phyloP scores from a whole-genome alignment of 768 basidiomycete species.

The Holtermannia corniformis region DNA sequence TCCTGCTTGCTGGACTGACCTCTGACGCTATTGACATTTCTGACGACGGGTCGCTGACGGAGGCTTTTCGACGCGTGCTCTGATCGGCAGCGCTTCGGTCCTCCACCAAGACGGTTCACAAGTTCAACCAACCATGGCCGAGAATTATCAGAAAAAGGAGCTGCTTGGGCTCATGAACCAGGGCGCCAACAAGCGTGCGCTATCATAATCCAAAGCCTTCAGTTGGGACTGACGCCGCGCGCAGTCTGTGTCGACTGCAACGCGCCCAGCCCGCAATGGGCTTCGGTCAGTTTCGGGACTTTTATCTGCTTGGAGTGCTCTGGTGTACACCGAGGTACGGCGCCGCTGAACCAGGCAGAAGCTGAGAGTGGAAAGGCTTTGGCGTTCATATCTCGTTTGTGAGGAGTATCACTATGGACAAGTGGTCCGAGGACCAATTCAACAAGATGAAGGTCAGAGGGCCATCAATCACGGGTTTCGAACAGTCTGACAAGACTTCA shows the following conservation, averaged over 20 bases:
- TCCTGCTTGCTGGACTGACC: too few species aligned
- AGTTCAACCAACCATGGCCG: slow-evolving; percentile 45
- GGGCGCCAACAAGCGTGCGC: slow-evolving; percentile 58
- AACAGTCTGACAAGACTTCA: slow-evolving; percentile 37
- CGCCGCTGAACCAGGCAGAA: background rate
- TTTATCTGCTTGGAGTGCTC: slow-evolving; percentile 73
- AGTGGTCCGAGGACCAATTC: slow-evolving; percentile 79
- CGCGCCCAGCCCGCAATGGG: slow-evolving; percentile 94
- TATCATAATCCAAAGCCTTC: background rate
- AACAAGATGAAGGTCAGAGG: slow-evolving; percentile 66
- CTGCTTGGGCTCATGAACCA: slow-evolving; percentile 66
- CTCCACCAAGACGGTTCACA: background rate
- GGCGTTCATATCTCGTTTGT: slow-evolving; percentile 88
- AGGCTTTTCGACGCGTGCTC: too few species aligned
- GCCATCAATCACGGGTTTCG: slow-evolving; percentile 3
- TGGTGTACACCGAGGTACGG: slow-evolving; percentile 44
- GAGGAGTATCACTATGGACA: slow-evolving; percentile 90
- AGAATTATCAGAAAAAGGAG: slow-evolving; percentile 57
- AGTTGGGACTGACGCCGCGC: slow-evolving; percentile 1
- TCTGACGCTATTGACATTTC: too few species aligned
- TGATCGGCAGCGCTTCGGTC: background rate
- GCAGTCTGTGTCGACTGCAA: slow-evolving; percentile 65
- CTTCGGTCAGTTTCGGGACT: slow-evolving; percentile 50
- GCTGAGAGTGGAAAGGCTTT: slow-evolving; percentile 49
- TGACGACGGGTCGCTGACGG: too few species aligned